phyloP scores from a whole-genome alignment of 257 asterid species.

The Ajuga chamaepitys region DNA sequence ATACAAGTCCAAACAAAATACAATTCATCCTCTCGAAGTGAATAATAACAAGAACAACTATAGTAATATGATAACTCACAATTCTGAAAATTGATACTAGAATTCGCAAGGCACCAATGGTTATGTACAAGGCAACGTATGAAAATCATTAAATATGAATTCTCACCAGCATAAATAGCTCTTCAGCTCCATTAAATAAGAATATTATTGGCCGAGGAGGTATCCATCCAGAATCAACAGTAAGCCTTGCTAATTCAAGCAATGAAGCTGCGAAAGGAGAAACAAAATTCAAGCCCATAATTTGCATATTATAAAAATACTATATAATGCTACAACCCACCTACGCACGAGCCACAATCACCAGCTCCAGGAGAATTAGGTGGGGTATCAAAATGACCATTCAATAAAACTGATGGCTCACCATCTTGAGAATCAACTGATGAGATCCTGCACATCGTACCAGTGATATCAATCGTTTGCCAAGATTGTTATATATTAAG shows the following conservation, averaged over 20 bases:
- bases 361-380: slow-evolving; percentile 99
- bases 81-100: slow-evolving; percentile 1
- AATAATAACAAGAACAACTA: background rate
- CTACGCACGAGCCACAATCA: slow-evolving; percentile 99
- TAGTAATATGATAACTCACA: background rate
- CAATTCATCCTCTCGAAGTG: background rate
- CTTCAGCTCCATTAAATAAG: slow-evolving; percentile 99
- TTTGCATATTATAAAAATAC: background rate
- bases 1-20: background rate
- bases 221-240: slow-evolving; percentile 83
- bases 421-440: slow-evolving; percentile 55
- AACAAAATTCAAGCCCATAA: slow-evolving; percentile 17
- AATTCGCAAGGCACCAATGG: background rate
- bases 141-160: slow-evolving; percentile 10
- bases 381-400: slow-evolving; percentile 87
- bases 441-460: slow-evolving; percentile 60
- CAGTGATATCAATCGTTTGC: slow-evolving; percentile 13
- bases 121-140: slow-evolving; percentile 2
- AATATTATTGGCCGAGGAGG: slow-evolving; percentile 89
- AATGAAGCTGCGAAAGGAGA: slow-evolving; percentile 67
- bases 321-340: slow-evolving; percentile 38
- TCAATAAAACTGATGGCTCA: slow-evolving; percentile 79
- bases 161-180: slow-evolving; percentile 92
- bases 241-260: slow-evolving; percentile 84
- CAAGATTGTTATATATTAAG: background rate